Evolutionary conservation across 2,329 filamentous ascomycete genomes (phyloP), one percentile per base, ranked within the genome.

Genomic region (Neonectria magnoliae): DNA sequence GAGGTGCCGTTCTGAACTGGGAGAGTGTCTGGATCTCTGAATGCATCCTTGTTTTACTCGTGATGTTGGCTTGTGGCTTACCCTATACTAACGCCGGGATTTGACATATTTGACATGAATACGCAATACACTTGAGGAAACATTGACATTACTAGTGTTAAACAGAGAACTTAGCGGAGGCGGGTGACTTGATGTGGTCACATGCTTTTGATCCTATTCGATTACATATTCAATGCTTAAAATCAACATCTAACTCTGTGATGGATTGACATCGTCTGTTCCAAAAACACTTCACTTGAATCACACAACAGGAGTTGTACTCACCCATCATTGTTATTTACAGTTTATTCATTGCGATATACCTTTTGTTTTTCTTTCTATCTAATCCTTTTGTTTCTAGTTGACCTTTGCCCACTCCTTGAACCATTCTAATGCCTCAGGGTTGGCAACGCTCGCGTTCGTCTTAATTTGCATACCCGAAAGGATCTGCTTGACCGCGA

Each of bases 401-500:
- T 91, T 82, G 55, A 81, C 81, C 66, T 79, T 81, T 13, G 91
- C 88, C 95, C 95, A 98, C 33, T 85, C 81, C 69, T 88, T 86
- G 79, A 98, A 98, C 92, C 93, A 98, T 44, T 93, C 91, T 70
- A 99, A 80, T 69, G 94, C 94, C 70, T 91, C 92, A 2, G 92
- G 90, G 78, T 98, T 98, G 5, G 93, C 93, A n/a, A 98, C 94
- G 74, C 93, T 97, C 0, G 94, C 94, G 53, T 93, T 94, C 0
- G 93, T 96, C 83, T 94, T 94, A 69, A 98, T 89, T 57, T 93
- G 88, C 79, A 94, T 82, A 0, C 94, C 95, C 29, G 93, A 97
- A 1, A 99, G 81, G 48, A 98, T 98, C 80, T 98, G 94, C 83
- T 98, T 98, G 6, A 98, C 95, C 0, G 93, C 93, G 52, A 97